A percentile compares a stretch with the other conserved stretches of the same genome.
Conservation (phyloP, 2,329 filamentous ascomycete species). For the Magnaporthiopsis poae region DNA sequence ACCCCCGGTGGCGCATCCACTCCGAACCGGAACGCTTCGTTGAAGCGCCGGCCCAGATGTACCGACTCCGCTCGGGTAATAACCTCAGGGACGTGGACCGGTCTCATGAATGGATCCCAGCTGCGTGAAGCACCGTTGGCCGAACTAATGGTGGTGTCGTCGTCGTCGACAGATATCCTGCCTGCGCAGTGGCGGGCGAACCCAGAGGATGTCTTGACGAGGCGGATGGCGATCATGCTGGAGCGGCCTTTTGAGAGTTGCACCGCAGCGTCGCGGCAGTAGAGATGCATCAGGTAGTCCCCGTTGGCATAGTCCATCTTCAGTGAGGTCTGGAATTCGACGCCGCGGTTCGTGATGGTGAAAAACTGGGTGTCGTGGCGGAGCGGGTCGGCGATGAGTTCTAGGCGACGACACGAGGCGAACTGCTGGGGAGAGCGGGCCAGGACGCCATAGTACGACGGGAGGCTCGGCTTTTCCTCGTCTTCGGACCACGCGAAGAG, state of each 20-base stretch:
- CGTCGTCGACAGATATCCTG: too few species aligned
- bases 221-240: neutral
- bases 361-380: constrained; percentile 7
- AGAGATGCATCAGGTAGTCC: constrained; percentile 7
- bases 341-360: constrained; percentile 8
- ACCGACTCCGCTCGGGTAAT: too few species aligned
- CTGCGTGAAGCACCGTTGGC: too few species aligned
- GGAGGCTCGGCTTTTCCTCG: neutral
- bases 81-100: too few species aligned
- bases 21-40: too few species aligned
- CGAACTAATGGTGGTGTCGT: too few species aligned
- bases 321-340: constrained; percentile 7
- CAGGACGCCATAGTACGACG: constrained; percentile 4
- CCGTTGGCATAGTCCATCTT: neutral
- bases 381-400: constrained; percentile 2
- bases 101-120: too few species aligned
- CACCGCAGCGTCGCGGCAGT: constrained; percentile 1
- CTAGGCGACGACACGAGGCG: constrained; percentile 2
- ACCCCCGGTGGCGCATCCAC: too few species aligned
- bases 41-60: too few species aligned
- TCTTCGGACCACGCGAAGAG: neutral
- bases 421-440: constrained; percentile 7
- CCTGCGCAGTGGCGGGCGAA: too few species aligned
- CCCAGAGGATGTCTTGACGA: constrained; percentile 8
- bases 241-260: too few species aligned